Evolutionary conservation across 805 yeast species (phyloP).

Genomic region (Kluyveromyces siamensis): DNA sequence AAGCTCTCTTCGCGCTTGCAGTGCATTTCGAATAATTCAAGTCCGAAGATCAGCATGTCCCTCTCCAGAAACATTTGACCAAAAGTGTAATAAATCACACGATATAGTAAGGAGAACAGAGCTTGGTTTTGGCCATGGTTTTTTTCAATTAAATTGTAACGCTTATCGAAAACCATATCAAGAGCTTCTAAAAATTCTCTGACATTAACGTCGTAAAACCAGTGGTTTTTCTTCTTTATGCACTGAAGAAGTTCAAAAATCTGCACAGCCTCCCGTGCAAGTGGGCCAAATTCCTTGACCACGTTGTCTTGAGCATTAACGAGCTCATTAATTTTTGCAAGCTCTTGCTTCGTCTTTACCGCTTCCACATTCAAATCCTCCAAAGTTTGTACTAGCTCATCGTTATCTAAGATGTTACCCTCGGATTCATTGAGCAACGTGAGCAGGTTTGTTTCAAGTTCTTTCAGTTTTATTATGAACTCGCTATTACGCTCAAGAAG

Average conservation of each 20-base stretch:
- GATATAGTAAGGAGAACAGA: constrained; percentile 34
- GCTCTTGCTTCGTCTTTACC: constrained; percentile 39
- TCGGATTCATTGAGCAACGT: constrained; percentile 45
- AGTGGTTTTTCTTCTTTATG: constrained; percentile 32
- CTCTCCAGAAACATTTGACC: constrained; percentile 38
- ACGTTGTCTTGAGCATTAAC: constrained; percentile 45
- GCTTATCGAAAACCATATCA: constrained; percentile 18
- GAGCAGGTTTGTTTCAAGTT: constrained; percentile 52
- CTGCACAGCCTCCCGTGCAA: constrained; percentile 47
- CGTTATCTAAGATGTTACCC: constrained; percentile 62
- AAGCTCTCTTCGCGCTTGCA: background rate
- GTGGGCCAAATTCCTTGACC: constrained; percentile 38
- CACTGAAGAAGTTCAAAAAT: constrained; percentile 40
- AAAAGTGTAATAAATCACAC: constrained; percentile 36
- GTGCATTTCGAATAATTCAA: constrained; percentile 28
- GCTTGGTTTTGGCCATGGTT: constrained; percentile 18
- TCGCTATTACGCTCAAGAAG: constrained; percentile 49
- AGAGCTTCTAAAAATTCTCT: constrained; percentile 34
- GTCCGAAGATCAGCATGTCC: constrained; percentile 39
- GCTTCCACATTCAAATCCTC: constrained; percentile 62
- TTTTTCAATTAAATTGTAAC: constrained; percentile 4
- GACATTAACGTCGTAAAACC: constrained; percentile 53
- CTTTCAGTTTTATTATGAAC: constrained; percentile 43
- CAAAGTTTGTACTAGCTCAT: constrained; percentile 46
- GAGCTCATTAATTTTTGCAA: constrained; percentile 45